Evolutionary conservation across 768 basidiomycete genomes (phyloP).

Genomic region (Holtermannia corniformis): DNA sequence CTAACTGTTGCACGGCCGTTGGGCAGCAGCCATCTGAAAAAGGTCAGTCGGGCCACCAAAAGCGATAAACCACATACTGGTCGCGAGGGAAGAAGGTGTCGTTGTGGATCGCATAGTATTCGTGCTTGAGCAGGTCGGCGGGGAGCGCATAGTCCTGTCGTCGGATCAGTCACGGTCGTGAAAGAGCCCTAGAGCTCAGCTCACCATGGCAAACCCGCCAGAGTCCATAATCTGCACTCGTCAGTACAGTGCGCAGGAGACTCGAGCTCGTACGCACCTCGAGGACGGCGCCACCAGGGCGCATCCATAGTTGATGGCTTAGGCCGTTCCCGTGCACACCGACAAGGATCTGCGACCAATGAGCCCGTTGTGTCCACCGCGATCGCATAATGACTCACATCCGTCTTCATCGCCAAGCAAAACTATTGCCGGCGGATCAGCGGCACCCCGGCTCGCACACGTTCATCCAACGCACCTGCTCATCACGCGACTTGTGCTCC

Average conservation of each 20-base stretch:
- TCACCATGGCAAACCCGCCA: constrained; percentile 26
- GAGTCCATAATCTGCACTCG: constrained; percentile 15
- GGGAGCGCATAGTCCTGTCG: constrained; percentile 24
- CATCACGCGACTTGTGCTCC: constrained; percentile 9
- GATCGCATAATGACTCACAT: too few species aligned
- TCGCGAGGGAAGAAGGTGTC: constrained; percentile 7
- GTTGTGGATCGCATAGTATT: constrained; percentile 27
- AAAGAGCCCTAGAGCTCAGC: constrained; percentile 1
- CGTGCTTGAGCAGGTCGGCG: constrained; percentile 26
- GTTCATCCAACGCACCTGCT: constrained; percentile 1
- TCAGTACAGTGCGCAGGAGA: not conserved
- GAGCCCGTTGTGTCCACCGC: too few species aligned
- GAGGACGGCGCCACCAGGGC: constrained; percentile 17
- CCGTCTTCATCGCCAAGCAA: constrained; percentile 9
- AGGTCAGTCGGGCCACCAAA: too few species aligned
- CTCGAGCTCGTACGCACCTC: constrained; percentile 15
- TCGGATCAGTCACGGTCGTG: not conserved
- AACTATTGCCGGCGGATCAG: constrained; percentile 1
- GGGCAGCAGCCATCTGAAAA: too few species aligned
- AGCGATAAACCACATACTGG: too few species aligned
- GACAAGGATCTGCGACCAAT: constrained; percentile 10
- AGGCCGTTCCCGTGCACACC: constrained; percentile 24
- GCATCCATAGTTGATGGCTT: constrained; percentile 19
- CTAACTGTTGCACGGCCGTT: too few species aligned
- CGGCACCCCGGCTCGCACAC: not conserved